Base-by-base conservation (phyloP, 2,329 filamentous ascomycete genomes). In the Diaporthe capsici region DNA sequence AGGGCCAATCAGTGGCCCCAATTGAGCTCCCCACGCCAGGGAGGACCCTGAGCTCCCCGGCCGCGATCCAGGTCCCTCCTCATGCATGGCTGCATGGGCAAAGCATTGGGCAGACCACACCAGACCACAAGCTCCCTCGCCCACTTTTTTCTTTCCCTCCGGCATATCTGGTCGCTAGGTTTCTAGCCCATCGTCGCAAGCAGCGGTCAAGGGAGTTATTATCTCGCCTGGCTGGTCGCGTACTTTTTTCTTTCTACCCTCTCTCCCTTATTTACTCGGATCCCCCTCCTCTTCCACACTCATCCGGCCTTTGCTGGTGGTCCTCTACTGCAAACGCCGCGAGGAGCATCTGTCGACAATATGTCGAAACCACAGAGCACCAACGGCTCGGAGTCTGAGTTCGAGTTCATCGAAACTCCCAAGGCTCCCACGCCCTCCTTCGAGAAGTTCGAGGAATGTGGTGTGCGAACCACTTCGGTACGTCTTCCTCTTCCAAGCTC, bases 361-460 rank as follows among this genome's bases (percentile, higher is more conserved):
- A 87, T 88, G 84, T 88, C 87, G 76, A 87, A 88, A 79, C 81
- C 86, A 77, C 83, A 85, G 79, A 87, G 86, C 81, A 81, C 82
- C 80, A 87, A 86, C 82, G 85, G 86, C 84, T 87, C 85, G 77
- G 87, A 88, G 84, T 86, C 86, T 79, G 85, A 87, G 78, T 93
- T 94, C 83, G 91, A 94, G 84, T 94, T 93, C 83, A 89, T 90
- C 81, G 85, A 89, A 79, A 91, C 89, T 81, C 89, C 89, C 47
- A 87, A 87, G 81, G 87, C 87, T 79, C 83, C 86, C 63, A 83
- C 85, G 74, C 84, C 87, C 71, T 86, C 85, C 78, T 87, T 88
- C 79, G 86, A 89, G 82, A 88, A 88, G 84, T 82, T 84, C 77
- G 87, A 88, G 80, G 86, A 88, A 17, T 90, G 88, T 80, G 89